Evolutionary conservation across 1,284 basidiomycete species (phyloP), one percentile per base, ranked within the genome.

Genomic region (Cryptococcus sp.): DNA sequence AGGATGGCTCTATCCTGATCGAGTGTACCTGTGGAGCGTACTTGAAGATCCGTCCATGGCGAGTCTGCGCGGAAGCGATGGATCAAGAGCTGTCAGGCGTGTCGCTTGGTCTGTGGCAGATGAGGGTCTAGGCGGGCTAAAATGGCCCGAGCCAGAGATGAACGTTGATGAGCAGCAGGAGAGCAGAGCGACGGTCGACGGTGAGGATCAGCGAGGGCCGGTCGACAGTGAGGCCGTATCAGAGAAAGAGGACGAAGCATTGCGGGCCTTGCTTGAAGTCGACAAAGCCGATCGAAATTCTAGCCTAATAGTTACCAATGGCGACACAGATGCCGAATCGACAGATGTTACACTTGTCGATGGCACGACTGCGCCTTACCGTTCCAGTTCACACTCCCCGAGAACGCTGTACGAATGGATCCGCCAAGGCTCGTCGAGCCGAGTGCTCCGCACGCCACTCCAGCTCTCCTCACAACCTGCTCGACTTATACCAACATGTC

Each of bases 361-460:
- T 34, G 29, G 29, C 8, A 34, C 29, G 29, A 34, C 29, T 34
- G 29, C 29, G 8, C 26, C 51, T 17, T 39, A 44, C 26, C 15
- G 39, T 13, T 29, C 50, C 15, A 59, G 11, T 45, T 47, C 26
- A 58, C 69, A 25, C 61, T 16, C 66, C 17, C 74, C 78, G 7
- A 83, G 82, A 45, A 69, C 75, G 1, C 78, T 92, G 11, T 82
- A 77, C 1, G 90, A 93, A 68, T 88, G 89, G 62, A 70, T 88
- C 41, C 85, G 91, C 17, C 84, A 87, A 26, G 89, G 89, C 4
- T 83, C 84, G 1, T 82, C 87, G 38, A 80, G 89, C 55, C 83
- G 83, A 3, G 71, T 83, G 20, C 85, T 87, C 59, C 29, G 29
- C 8, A 34, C 29, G 29, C 29, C 29, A 34, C 29, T 34, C 29